Percentiles rank a stretch among this genome's conserved stretches.
Evolutionary conservation across 2,329 filamentous ascomycete species (phyloP).

Genomic region (Xylariales sp.): DNA sequence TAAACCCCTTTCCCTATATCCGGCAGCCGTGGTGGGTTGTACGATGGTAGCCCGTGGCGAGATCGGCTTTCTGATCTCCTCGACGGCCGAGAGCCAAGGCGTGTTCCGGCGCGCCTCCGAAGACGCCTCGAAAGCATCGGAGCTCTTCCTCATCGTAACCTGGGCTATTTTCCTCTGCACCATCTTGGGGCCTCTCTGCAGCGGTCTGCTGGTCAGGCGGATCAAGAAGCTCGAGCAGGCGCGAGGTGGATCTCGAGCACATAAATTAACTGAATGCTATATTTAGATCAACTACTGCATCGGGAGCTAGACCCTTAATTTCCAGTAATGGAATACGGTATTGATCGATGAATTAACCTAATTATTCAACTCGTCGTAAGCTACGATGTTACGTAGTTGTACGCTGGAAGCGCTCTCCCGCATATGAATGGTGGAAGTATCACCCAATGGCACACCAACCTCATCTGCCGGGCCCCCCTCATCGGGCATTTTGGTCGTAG

Average conservation of each 20-base stretch:
- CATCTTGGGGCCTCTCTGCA: conserved; percentile 60
- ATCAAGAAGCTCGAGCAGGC: conserved; percentile 53
- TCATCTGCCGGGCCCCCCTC: not conserved
- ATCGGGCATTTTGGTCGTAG: not conserved
- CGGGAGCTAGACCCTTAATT: no score
- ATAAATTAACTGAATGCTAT: no score
- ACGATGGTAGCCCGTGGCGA: conserved; percentile 83
- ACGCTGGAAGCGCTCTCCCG: not conserved
- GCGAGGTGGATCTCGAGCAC: conserved; percentile 23
- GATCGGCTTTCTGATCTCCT: conserved; percentile 81
- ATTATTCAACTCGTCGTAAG: not conserved
- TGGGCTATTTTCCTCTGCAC: conserved; percentile 69
- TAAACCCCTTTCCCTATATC: conserved; percentile 73
- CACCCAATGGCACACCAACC: not conserved
- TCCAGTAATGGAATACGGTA: not conserved
- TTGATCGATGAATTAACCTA: not conserved
- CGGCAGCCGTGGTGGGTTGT: conserved; percentile 72
- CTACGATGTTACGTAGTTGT: not conserved
- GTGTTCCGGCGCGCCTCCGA: conserved; percentile 52
- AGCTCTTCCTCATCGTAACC: conserved; percentile 64
- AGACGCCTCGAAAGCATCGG: conserved; percentile 44
- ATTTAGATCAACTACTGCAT: no score
- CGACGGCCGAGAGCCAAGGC: conserved; percentile 68
- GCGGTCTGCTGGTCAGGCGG: conserved; percentile 60
- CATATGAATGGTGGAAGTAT: not conserved